Base-by-base conservation (phyloP, 768 basidiomycete genomes). In the Boletales sp. region DNA sequence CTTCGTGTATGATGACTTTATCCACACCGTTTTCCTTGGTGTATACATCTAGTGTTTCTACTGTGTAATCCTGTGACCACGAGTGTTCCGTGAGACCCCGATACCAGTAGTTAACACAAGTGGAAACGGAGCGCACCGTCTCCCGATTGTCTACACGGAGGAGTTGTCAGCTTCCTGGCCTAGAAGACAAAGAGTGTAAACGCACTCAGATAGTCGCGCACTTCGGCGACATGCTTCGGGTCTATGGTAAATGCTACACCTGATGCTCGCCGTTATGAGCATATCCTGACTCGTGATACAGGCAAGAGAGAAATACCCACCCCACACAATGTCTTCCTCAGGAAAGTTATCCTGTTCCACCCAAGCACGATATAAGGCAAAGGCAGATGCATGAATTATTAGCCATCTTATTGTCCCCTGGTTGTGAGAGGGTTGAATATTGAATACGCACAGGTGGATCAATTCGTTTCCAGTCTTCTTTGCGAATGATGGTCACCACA, bases 181-280 rank as follows among this genome's bases (percentile, higher is more conserved):
- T 7, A 6, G 5, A 5, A 15, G 31, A 19, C 36, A 9, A 13
- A 39, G n/a, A 17, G 15, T 2, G 4, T 12, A 17, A 28, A 46
- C 73, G 51, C 57, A 91, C 93, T 92, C 66, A 96, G 68, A 64
- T 94, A 90, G 40, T 84, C 86, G 43, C 85, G 78, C 9, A 94
- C 92, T 68, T 93, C 87, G 0, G 78, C 70, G 45, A 81, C 84
- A 53, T 84, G 82, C 12, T 65, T 73, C 0, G 87, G 84, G 56
- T 95, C 90, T 64, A 97, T 94, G 11, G 87, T 86, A 68, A 90
- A 94, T 2, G 89, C 90, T 5, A 94, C 70, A 3, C 93, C 90
- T 90, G 56, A 13, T 39, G 31, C 5, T 15, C 30, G 15, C 14
- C 18, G 38, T 49, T 19, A 33, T 19, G 10, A 40, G 34, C 18